Percentiles rank a stretch among this genome's conserved stretches.
Evolutionary conservation across 139 green algal species (phyloP).

Genomic region (Trebouxia sp.): DNA sequence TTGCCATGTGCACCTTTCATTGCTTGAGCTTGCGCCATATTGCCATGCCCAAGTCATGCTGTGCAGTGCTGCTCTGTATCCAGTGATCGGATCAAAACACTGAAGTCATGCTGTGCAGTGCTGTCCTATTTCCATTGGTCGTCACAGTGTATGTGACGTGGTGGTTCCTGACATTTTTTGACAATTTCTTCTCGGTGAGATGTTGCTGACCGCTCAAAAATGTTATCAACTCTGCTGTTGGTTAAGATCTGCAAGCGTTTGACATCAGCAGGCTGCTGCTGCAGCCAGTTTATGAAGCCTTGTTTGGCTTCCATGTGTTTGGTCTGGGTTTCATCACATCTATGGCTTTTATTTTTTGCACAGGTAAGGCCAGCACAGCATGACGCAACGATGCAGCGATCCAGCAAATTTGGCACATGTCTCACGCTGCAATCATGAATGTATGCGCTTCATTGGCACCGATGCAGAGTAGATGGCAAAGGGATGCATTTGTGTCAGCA

Average conservation of each 20-base stretch:
- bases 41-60: background rate
- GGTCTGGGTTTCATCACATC: conserved; percentile 88
- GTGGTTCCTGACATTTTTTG: conserved; percentile 92
- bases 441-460: too few relatives aligned
- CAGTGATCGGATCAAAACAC: conserved; percentile 69
- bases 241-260: background rate
- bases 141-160: conserved; percentile 76
- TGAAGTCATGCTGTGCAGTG: conserved; percentile 45
- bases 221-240: background rate
- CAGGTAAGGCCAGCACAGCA: conserved; percentile 44
- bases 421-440: too few relatives aligned
- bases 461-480: too few relatives aligned
- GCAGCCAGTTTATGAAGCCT: conserved; percentile 74
- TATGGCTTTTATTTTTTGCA: conserved; percentile 85
- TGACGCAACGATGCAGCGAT: too few relatives aligned
- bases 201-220: background rate
- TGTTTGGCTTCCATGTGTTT: conserved; percentile 92
- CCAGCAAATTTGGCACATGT: too few relatives aligned
- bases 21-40: too few relatives aligned
- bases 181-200: conserved; percentile 87
- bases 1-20: background rate
- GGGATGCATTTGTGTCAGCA: too few relatives aligned
- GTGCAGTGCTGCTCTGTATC: conserved; percentile 85
- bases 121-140: conserved; percentile 89
- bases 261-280: background rate